These are phyloP conservation scores for Pseudonectria foliicola DNA, from an alignment of 2,329 filamentous ascomycete species.

Conservation along the genomic window DNA sequence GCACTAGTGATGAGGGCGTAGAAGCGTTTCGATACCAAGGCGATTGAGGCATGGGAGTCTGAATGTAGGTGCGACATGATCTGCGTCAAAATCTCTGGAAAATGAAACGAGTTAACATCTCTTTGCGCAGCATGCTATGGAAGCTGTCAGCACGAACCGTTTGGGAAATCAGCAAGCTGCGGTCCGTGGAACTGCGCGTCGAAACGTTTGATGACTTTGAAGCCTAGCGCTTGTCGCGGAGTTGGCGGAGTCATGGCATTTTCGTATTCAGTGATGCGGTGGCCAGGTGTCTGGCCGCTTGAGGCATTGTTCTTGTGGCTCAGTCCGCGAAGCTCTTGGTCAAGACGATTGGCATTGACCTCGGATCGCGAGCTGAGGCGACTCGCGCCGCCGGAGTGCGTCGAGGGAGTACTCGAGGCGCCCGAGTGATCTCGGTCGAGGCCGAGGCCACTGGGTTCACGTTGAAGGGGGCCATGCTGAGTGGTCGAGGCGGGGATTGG, in stretches of 20 bases:
- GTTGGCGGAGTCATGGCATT: constrained; percentile 45
- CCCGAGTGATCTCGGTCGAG: constrained; percentile 25
- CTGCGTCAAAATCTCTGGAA: constrained; percentile 80
- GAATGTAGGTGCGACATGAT: constrained; percentile 85
- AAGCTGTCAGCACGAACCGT: constrained; percentile 52
- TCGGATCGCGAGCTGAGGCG: constrained; percentile 22
- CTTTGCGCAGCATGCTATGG: not conserved
- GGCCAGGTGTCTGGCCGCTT: constrained; percentile 31
- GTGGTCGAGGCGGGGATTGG: constrained; percentile 26
- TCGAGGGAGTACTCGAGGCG: constrained; percentile 30
- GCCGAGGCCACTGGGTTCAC: constrained; percentile 34
- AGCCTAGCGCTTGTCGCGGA: constrained; percentile 42
- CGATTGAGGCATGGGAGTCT: constrained; percentile 72
- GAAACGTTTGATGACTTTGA: constrained; percentile 47
- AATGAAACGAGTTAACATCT: constrained; percentile 9
- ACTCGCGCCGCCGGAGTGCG: constrained; percentile 25
- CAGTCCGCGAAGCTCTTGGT: constrained; percentile 47
- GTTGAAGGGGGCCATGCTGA: constrained; percentile 52
- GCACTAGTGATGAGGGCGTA: constrained; percentile 81
- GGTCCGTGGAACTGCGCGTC: constrained; percentile 32
- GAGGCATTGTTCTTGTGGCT: constrained; percentile 30
- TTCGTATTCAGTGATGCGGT: constrained; percentile 55
- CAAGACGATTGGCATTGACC: constrained; percentile 37
- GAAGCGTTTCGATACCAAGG: constrained; percentile 82
- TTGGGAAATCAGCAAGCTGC: constrained; percentile 60